Conservation (phyloP, 495 filamentous ascomycete genomes). For the Pseudevernia furfuracea region DNA sequence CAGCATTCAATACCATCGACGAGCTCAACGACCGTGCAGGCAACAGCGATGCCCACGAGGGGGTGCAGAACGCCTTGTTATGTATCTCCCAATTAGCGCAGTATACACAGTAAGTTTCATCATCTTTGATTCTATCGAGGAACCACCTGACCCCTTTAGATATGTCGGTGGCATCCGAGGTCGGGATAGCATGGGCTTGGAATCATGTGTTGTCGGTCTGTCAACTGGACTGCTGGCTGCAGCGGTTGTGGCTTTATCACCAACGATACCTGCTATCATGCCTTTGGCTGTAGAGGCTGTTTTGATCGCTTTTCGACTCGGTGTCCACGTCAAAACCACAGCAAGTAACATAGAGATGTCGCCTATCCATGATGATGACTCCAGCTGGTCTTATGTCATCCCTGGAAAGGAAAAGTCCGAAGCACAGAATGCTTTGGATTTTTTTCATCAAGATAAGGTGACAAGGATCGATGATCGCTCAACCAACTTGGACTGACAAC, state of each 20-base stretch:
- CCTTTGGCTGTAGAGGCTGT: slow-evolving; percentile 62
- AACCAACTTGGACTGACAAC: not conserved
- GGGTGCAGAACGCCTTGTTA: slow-evolving; percentile 57
- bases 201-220: slow-evolving; percentile 52
- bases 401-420: slow-evolving; percentile 38
- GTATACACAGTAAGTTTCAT: slow-evolving; percentile 61
- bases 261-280: slow-evolving; percentile 59
- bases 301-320: slow-evolving; percentile 64
- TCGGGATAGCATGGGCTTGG: slow-evolving; percentile 33
- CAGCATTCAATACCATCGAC: slow-evolving; percentile 59
- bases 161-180: slow-evolving; percentile 47
- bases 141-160: slow-evolving; percentile 35
- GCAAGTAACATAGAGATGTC: slow-evolving; percentile 38
- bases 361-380: slow-evolving; percentile 41
- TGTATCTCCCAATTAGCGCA: slow-evolving; percentile 65
- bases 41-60: slow-evolving; percentile 51
- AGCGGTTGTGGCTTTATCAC: slow-evolving; percentile 59
- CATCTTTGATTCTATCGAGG: slow-evolving; percentile 13
- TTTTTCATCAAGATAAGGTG: slow-evolving; percentile 47
- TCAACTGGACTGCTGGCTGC: slow-evolving; percentile 70
- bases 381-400: slow-evolving; percentile 52
- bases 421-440: slow-evolving; percentile 38
- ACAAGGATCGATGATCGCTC: slow-evolving; percentile 12
- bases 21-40: slow-evolving; percentile 60
- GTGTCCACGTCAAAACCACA: slow-evolving; percentile 46